These are phyloP conservation scores for Blastobotrys proliferans DNA, from an alignment of 1,139 yeast species.

Conservation along the genomic window DNA sequence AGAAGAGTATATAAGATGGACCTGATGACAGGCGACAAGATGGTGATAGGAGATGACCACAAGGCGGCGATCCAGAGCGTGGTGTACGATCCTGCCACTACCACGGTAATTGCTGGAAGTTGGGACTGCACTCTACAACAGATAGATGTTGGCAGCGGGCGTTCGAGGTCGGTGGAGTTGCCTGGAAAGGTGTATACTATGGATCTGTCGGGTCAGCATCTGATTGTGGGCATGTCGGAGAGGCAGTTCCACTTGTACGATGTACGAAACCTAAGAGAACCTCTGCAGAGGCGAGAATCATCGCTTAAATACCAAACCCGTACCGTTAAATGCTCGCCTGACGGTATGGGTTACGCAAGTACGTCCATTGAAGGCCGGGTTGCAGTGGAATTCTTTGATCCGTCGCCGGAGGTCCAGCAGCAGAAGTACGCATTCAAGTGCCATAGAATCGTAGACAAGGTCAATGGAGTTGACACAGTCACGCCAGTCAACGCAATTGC, in stretches of 20 bases:
- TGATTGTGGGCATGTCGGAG: constrained; percentile 56
- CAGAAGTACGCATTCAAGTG: constrained; percentile 78
- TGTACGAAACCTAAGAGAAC: constrained; percentile 43
- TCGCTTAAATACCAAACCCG: constrained; percentile 73
- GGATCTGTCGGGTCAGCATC: constrained; percentile 47
- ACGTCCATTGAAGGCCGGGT: constrained; percentile 88
- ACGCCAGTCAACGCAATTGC: constrained; percentile 71
- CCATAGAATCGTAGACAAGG: constrained; percentile 51
- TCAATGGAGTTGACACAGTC: constrained; percentile 55
- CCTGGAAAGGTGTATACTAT: constrained; percentile 60
- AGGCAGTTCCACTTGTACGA: constrained; percentile 59
- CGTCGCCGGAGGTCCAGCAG: constrained; percentile 44
- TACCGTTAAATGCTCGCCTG: constrained; percentile 55
- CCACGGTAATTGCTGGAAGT: constrained; percentile 47
- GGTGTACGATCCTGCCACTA: constrained; percentile 26
- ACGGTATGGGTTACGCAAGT: constrained; percentile 63
- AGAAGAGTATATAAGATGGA: constrained; percentile 29
- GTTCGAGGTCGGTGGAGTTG: constrained; percentile 24
- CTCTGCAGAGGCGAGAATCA: constrained; percentile 55
- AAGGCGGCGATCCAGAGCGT: constrained; percentile 34
- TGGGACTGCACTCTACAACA: constrained; percentile 50
- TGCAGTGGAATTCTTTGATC: constrained; percentile 68
- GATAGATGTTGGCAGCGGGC: constrained; percentile 32
- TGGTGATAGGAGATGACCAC: constrained; percentile 33
- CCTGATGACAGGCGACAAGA: constrained; percentile 24